A percentile compares a stretch with the other conserved stretches of the same genome.
Evolutionary conservation across 768 basidiomycete species (phyloP).

Genomic region (Tricholoma saponaceum): DNA sequence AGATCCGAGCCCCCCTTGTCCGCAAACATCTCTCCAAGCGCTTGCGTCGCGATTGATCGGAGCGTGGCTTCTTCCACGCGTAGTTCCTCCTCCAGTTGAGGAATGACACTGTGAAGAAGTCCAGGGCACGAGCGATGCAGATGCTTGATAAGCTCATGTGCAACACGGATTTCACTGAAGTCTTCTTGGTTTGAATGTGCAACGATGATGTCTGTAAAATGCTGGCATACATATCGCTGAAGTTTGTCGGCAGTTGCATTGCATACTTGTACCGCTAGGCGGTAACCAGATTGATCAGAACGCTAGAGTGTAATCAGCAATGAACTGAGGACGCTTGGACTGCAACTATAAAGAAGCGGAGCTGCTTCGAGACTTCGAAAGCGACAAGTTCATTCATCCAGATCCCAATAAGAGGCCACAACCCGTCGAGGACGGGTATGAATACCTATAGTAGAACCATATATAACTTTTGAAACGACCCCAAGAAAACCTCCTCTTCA

Average conservation of each 20-base stretch:
- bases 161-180: slow-evolving; percentile 62
- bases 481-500: neutral
- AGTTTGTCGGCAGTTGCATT: slow-evolving; percentile 81
- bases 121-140: slow-evolving; percentile 77
- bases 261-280: slow-evolving; percentile 84
- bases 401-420: neutral
- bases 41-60: slow-evolving; percentile 78
- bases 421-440: neutral
- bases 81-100: slow-evolving; percentile 89
- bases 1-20: slow-evolving; percentile 73
- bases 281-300: slow-evolving; percentile 71
- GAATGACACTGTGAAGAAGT: slow-evolving; percentile 85
- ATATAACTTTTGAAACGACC: neutral
- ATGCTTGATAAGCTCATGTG: slow-evolving; percentile 83
- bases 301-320: slow-evolving; percentile 35
- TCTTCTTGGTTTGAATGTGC: slow-evolving; percentile 58
- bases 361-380: neutral
- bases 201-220: slow-evolving; percentile 89
- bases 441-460: neutral
- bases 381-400: neutral
- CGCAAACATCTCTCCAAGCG: slow-evolving; percentile 87
- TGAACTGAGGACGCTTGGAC: neutral
- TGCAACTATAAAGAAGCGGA: neutral
- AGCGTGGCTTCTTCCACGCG: slow-evolving; percentile 68
- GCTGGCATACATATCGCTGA: slow-evolving; percentile 84